Conservation (phyloP, 805 yeast genomes). For the Candida chauliodis region DNA sequence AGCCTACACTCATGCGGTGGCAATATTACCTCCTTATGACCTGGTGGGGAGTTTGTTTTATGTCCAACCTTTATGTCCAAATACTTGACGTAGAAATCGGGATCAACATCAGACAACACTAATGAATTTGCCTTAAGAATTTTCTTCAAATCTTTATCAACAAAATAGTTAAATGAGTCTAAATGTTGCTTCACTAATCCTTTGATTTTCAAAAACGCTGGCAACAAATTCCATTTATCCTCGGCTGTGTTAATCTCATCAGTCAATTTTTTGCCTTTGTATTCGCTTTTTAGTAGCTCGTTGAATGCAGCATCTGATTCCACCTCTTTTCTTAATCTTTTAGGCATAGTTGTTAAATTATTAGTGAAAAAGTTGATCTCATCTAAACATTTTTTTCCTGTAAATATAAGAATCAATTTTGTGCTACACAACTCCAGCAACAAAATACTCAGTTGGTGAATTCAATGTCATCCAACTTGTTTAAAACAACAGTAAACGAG, state of each 20-base stretch:
- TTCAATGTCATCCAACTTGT: slow-evolving; percentile 26
- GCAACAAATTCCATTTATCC: slow-evolving; percentile 95
- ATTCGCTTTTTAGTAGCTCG: slow-evolving; percentile 74
- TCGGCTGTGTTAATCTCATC: slow-evolving; percentile 89
- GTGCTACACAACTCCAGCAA: background rate
- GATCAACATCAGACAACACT: slow-evolving; percentile 92
- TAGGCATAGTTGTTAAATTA: slow-evolving; percentile 13
- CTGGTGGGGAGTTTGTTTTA: slow-evolving; percentile 51
- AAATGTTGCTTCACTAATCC: slow-evolving; percentile 96
- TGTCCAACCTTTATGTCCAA: slow-evolving; percentile 90
- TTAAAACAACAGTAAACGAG: slow-evolving; percentile 76
- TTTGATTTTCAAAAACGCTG: slow-evolving; percentile 92
- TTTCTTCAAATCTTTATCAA: slow-evolving; percentile 88
- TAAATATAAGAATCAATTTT: background rate
- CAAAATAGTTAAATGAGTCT: slow-evolving; percentile 97
- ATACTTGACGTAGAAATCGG: slow-evolving; percentile 91
- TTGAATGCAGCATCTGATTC: slow-evolving; percentile 60
- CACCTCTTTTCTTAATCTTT: slow-evolving; percentile 8
- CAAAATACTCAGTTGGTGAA: background rate
- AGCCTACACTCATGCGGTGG: slow-evolving; percentile 96
- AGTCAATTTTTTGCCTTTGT: slow-evolving; percentile 80
- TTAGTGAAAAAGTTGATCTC: slow-evolving; percentile 11
- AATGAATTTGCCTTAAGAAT: slow-evolving; percentile 87
- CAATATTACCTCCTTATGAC: slow-evolving; percentile 55
- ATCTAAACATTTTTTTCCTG: slow-evolving; percentile 3